Percentiles rank a stretch among this genome's conserved stretches.
These are phyloP conservation scores for Aquilaria malaccensis DNA, from an alignment of 345 rosid species.

Conservation along the genomic window DNA sequence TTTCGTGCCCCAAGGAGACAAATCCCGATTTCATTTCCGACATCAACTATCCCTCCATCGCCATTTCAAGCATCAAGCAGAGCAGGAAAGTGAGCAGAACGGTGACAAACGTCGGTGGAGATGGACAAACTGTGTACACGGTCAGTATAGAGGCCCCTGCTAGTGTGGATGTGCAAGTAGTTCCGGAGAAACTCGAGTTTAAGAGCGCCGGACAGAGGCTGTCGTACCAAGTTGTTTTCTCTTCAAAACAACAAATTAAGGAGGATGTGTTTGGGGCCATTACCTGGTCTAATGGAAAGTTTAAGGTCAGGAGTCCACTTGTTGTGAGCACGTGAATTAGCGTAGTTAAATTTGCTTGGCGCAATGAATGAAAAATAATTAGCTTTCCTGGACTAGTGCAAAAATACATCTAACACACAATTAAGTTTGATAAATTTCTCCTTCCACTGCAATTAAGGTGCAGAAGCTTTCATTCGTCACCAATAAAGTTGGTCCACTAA, in stretches of 20 bases:
- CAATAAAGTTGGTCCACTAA: conserved; percentile 2
- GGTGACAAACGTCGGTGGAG: conserved; percentile 59
- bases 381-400: not conserved
- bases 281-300: conserved; percentile 49
- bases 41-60: conserved; percentile 78
- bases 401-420: not conserved
- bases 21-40: conserved; percentile 37
- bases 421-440: not conserved
- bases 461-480: not conserved
- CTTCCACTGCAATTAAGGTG: not conserved
- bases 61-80: conserved; percentile 35
- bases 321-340: conserved; percentile 25
- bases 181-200: conserved; percentile 43
- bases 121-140: conserved; percentile 32
- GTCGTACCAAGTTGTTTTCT: conserved; percentile 39
- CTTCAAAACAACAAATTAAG: conserved; percentile 15
- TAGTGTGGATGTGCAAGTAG: conserved; percentile 29
- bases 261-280: conserved; percentile 57
- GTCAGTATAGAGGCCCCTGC: conserved; percentile 25
- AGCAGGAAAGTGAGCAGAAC: conserved; percentile 42
- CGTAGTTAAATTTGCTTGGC: no score
- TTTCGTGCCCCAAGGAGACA: conserved; percentile 48
- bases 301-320: conserved; percentile 51
- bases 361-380: not conserved
- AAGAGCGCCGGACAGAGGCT: conserved; percentile 34